phyloP scores from a whole-genome alignment of 495 filamentous ascomycete species.

The Xylaria flabelliformis region DNA sequence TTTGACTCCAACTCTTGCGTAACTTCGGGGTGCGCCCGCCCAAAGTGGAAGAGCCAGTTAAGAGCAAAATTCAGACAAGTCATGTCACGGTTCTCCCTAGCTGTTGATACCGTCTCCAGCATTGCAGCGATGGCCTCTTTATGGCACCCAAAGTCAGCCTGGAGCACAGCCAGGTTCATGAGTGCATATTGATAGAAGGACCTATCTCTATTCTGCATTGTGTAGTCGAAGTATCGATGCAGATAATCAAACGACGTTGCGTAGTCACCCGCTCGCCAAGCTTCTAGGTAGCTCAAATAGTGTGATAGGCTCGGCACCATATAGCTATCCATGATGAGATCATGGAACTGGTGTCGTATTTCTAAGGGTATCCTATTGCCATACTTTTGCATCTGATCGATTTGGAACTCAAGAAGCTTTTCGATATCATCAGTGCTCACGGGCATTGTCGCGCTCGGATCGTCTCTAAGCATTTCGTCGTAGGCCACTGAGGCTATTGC shows the following conservation, averaged over 20 bases:
- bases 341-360: constrained; percentile 66
- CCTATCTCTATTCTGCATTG: constrained; percentile 84
- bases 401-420: constrained; percentile 83
- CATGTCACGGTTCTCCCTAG: constrained; percentile 90
- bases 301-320: constrained; percentile 75
- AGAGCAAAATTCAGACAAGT: constrained; percentile 92
- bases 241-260: constrained; percentile 87
- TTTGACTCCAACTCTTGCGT: constrained; percentile 72
- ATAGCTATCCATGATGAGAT: constrained; percentile 69
- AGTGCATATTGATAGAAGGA: constrained; percentile 94
- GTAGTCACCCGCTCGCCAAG: constrained; percentile 91
- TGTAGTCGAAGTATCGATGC: constrained; percentile 97
- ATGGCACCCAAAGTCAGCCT: constrained; percentile 94
- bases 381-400: constrained; percentile 77
- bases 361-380: constrained; percentile 75
- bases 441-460: constrained; percentile 45
- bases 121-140: constrained; percentile 90
- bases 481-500: constrained; percentile 67
- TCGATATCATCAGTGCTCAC: constrained; percentile 86
- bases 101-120: constrained; percentile 89
- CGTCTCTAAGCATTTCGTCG: constrained; percentile 59
- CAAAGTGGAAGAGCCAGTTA: constrained; percentile 97
- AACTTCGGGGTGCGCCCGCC: constrained; percentile 79
- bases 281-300: constrained; percentile 86
- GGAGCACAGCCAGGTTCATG: constrained; percentile 90